Conservation (phyloP, 2,329 filamentous ascomycete species). For the Sarocladium strictum region DNA sequence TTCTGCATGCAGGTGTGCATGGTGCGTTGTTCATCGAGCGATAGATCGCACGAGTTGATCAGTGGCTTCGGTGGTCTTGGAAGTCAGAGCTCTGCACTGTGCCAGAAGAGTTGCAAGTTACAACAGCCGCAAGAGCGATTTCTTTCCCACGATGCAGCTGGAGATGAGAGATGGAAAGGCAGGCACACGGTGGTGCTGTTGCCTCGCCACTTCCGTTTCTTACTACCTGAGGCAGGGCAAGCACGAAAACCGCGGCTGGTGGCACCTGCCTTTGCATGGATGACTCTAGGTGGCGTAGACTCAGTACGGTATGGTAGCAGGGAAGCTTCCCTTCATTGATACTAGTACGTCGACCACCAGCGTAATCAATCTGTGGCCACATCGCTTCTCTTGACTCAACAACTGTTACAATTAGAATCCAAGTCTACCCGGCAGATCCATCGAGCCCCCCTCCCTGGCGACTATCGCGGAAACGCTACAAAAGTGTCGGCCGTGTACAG, state of each 20-base stretch:
- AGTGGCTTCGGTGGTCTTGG: no score
- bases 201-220: neutral
- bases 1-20: slow-evolving; percentile 6
- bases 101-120: no score
- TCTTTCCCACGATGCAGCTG: no score
- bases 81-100: no score
- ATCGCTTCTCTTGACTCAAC: neutral
- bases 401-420: neutral
- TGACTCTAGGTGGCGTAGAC: no score
- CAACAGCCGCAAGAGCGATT: no score
- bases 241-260: neutral
- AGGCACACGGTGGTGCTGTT: no score
- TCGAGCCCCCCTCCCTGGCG: neutral
- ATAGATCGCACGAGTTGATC: neutral
- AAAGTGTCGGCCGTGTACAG: neutral
- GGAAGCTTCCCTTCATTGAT: no score
- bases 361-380: neutral
- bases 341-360: no score
- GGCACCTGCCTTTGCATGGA: neutral
- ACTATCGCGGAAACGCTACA: slow-evolving; percentile 3
- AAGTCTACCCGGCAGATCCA: neutral
- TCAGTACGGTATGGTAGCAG: no score
- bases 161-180: no score
- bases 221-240: neutral
- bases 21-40: neutral